Base-by-base conservation (phyloP, 768 basidiomycete species). In the Amanita exitialis region DNA sequence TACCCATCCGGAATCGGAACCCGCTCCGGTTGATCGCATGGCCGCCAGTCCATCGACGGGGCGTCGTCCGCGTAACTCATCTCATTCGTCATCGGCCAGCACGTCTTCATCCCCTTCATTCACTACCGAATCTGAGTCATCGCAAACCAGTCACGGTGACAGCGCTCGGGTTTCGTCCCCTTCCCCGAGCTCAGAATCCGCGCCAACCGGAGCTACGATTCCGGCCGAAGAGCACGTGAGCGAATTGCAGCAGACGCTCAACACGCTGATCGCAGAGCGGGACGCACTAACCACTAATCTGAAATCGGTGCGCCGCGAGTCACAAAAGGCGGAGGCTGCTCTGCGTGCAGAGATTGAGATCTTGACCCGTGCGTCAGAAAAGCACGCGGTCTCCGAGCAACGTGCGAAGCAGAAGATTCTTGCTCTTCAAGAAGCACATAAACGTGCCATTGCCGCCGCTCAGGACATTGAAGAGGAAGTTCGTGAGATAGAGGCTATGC, bases 351-450 rank as follows among this genome's bases (percentile, higher is more conserved):
- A 95, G 66, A 91, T 95, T 39, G 88, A 94, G 32, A 75, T 78
- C 0, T 74, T 94, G 48, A 90, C 87, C 62, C 79, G 89, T 3
- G 79, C 89, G 1, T 83, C 84, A 3, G 92, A 95, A 58, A 91
- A 90, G 58, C 78, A 86, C 50, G 69, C 77, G 0, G 74, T 79
- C 1, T 75, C 78, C 2, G 94, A 97, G 62, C 72, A 79, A 20
- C 78, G 91, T n/a, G 81, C 84, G 8, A 80, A 82, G 39, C 92
- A 95, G 63, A 94, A 91, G 58, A 80, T 86, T 8, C 74, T 92
- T 9, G 89, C 93, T 1, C 68, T 95, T 35, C 91, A 94, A 62
- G 91, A 95, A 60, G 86, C 90, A 2, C 82, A 86, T 10, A 91
- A 88, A 60, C 82, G 89, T 49, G 82, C 87, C 8, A 80, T 78